Evolutionary conservation across 805 yeast species (phyloP), one percentile per base, ranked within the genome.

Genomic region (Monosporozyma solicola): DNA sequence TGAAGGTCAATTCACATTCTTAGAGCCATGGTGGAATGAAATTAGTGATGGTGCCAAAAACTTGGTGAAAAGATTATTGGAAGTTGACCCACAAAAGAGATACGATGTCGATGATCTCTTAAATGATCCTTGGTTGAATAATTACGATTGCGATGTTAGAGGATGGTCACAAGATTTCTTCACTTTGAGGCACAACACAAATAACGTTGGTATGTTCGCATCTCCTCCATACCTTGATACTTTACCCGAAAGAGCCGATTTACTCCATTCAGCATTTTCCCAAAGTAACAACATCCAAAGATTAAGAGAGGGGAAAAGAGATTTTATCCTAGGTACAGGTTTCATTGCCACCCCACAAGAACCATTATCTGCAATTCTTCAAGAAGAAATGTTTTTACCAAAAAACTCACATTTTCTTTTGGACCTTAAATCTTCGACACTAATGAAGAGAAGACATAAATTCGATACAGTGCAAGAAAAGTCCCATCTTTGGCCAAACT

Each of bases 11-110:
- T 87, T 77, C 67, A 78, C 80, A n/a, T 87, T 85, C 64, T 72
- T 87, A 51, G 72, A 78, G 54, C 95, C 95, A 1, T 87, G 95
- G 95, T 87, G 94, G 88, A 94, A 86, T 68, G 95, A 87, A 64
- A 84, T 87, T 39, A 76, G 84, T 50, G 68, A 66, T 41, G 88
- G 82, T 41, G 91, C 90, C 31, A 87, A 85, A 62, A 77, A 78
- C 60, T 76, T 86, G 60, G 87, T 87, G 11, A 69, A 78, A 3
- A 81, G 79, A 60, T 74, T 87, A 66, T 72, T 87, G 57, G 83
- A 84, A 31, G 85, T 84, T 11, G 82, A 87, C 64, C 91, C 94
- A 1, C 72, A 73, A 9, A 77, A 76, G 51, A 74, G 95, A 60
- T 85, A 83, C 57, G 79, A 86, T 2, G 77, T 85, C 45, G 83